Evolutionary conservation across 768 basidiomycete genomes (phyloP).

Genomic region (Podaxis sp.): DNA sequence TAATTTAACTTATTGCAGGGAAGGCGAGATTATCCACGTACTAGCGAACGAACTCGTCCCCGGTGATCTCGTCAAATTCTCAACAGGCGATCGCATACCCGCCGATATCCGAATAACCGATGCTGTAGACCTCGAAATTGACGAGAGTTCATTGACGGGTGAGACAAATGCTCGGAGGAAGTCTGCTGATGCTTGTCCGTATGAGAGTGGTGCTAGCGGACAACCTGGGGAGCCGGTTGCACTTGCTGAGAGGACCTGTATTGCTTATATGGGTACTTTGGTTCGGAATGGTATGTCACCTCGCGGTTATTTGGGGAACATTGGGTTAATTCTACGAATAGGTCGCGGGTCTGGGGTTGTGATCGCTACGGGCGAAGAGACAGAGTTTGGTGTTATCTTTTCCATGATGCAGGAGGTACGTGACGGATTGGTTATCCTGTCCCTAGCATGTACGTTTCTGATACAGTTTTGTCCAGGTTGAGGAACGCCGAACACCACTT

Average conservation of each 20-base stretch:
- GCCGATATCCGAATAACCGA: constrained; percentile 85
- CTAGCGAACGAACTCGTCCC: constrained; percentile 97
- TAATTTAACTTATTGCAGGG: constrained; percentile 31
- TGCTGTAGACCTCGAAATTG: constrained; percentile 88
- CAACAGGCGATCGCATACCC: constrained; percentile 91
- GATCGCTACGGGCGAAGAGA: constrained; percentile 81
- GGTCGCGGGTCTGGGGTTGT: constrained; percentile 85
- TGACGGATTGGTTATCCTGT: too few species aligned
- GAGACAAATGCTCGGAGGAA: constrained; percentile 86
- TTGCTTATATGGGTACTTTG: constrained; percentile 95
- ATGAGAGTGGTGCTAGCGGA: constrained; percentile 30
- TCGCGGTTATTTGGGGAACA: background rate
- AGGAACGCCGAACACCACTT: constrained; percentile 90
- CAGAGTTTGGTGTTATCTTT: constrained; percentile 96
- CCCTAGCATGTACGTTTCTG: background rate
- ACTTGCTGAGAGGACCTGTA: constrained; percentile 82
- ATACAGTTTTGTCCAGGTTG: constrained; percentile 37
- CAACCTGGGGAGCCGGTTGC: constrained; percentile 45
- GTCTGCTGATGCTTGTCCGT: constrained; percentile 52
- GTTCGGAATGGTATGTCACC: constrained; percentile 74
- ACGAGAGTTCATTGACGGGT: constrained; percentile 94
- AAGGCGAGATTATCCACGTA: constrained; percentile 70
- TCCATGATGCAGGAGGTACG: constrained; percentile 96
- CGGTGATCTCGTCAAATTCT: constrained; percentile 87
- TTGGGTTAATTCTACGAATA: constrained; percentile 23